These are phyloP conservation scores for Trichoderma arundinaceum DNA, from an alignment of 2,329 filamentous ascomycete genomes.

Conservation along the genomic window DNA sequence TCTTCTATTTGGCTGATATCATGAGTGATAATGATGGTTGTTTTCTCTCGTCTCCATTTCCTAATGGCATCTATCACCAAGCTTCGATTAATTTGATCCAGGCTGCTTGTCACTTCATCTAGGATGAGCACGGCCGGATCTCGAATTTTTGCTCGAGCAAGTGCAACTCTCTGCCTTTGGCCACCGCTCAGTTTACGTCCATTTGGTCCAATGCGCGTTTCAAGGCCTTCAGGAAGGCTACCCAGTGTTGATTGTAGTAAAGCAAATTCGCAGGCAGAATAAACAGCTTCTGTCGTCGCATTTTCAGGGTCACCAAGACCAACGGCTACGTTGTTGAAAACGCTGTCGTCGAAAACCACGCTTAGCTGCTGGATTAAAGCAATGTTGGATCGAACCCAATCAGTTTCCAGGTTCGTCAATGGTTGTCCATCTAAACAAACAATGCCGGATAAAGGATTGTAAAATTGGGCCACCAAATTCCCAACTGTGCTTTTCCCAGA, in stretches of 20 bases:
- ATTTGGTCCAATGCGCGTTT: slow-evolving; percentile 73
- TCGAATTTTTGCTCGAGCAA: slow-evolving; percentile 78
- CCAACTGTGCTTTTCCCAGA: slow-evolving; percentile 91
- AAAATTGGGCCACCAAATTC: slow-evolving; percentile 79
- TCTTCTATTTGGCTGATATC: slow-evolving; percentile 77
- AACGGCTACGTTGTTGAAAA: slow-evolving; percentile 79
- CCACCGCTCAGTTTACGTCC: slow-evolving; percentile 80
- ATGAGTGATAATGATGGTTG: slow-evolving; percentile 92
- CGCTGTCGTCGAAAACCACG: slow-evolving; percentile 78
- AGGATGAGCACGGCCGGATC: slow-evolving; percentile 82
- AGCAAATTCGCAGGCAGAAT: slow-evolving; percentile 67
- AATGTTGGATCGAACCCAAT: slow-evolving; percentile 79
- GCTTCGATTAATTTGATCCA: slow-evolving; percentile 74
- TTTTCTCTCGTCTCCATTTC: slow-evolving; percentile 77
- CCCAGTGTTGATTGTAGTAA: slow-evolving; percentile 71
- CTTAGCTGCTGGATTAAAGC: slow-evolving; percentile 84
- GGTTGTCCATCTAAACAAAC: slow-evolving; percentile 71
- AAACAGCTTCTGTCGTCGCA: slow-evolving; percentile 61
- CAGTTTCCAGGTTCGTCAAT: slow-evolving; percentile 65
- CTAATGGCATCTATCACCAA: slow-evolving; percentile 77
- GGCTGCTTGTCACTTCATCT: slow-evolving; percentile 85
- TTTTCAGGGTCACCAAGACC: slow-evolving; percentile 60
- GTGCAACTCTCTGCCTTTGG: slow-evolving; percentile 79
- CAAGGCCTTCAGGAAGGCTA: slow-evolving; percentile 69
- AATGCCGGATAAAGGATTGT: slow-evolving; percentile 67